A percentile compares a stretch with the other conserved stretches of the same genome.
phyloP scores from a whole-genome alignment of 1,284 basidiomycete genomes.

The Moniliella sp. region DNA sequence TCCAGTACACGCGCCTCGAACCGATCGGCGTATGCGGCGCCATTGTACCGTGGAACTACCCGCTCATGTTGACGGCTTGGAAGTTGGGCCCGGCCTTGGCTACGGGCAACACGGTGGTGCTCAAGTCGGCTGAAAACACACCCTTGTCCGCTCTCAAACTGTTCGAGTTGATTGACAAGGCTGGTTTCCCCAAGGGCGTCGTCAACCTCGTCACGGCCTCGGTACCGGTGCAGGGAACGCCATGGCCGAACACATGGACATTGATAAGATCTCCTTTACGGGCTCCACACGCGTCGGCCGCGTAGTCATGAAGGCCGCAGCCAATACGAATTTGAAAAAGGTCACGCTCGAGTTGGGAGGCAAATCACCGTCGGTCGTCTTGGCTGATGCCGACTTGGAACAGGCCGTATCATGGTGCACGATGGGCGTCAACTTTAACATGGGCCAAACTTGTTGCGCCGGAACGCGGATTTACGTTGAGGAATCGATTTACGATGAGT shows the following conservation, averaged over 20 bases:
- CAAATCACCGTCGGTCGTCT: conserved; percentile 38
- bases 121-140: conserved; percentile 53
- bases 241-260: conserved; percentile 41
- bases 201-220: conserved; percentile 55
- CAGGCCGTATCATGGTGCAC: conserved; percentile 38
- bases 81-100: conserved; percentile 41
- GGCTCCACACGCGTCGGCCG: conserved; percentile 50
- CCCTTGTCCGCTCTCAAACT: conserved; percentile 55
- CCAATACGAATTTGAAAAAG: conserved; percentile 48
- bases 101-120: conserved; percentile 21
- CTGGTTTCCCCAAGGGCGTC: conserved; percentile 68
- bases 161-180: conserved; percentile 55
- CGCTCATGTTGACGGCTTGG: conserved; percentile 54
- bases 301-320: conserved; percentile 59
- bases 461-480: conserved; percentile 74
- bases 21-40: conserved; percentile 60
- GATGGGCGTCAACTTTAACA: conserved; percentile 1
- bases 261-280: conserved; percentile 38
- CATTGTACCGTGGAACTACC: conserved; percentile 46
- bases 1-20: conserved; percentile 54
- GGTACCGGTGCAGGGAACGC: conserved; percentile 58
- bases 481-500: conserved; percentile 36
- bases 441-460: conserved; percentile 57
- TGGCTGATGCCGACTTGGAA: conserved; percentile 45
- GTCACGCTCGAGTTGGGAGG: conserved; percentile 37